A percentile compares a stretch with the other conserved stretches of the same genome.
Evolutionary conservation across 2,329 filamentous ascomycete species (phyloP).

Genomic region (Paraphaeosphaeria sporulosa): DNA sequence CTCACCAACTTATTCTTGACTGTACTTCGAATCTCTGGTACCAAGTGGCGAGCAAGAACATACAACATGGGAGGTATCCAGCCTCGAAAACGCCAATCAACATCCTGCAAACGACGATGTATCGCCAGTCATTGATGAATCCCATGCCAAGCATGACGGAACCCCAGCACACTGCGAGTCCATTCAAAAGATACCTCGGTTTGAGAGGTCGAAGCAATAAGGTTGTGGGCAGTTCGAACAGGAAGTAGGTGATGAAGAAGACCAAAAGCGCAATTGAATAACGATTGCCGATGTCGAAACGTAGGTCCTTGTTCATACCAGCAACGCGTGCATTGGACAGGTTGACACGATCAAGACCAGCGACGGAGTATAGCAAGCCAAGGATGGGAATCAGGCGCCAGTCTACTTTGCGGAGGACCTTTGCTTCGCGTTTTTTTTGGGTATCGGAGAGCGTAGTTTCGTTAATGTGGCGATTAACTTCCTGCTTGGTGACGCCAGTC

Average conservation of each 20-base stretch:
- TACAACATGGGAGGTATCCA: slow-evolving; percentile 45
- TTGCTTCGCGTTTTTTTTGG: slow-evolving; percentile 18
- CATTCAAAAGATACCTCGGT: slow-evolving; percentile 24
- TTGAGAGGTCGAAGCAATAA: slow-evolving; percentile 52
- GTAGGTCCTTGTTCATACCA: slow-evolving; percentile 56
- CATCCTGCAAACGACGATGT: slow-evolving; percentile 41
- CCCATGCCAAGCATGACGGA: slow-evolving; percentile 39
- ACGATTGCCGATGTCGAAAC: slow-evolving; percentile 51
- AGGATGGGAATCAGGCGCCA: slow-evolving; percentile 51
- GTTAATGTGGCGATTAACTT: neutral
- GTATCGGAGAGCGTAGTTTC: slow-evolving; percentile 16
- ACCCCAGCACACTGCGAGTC: slow-evolving; percentile 24
- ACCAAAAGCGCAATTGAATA: slow-evolving; percentile 60
- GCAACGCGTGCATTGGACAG: slow-evolving; percentile 51
- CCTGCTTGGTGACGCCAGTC: slow-evolving; percentile 2
- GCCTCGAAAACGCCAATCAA: slow-evolving; percentile 38
- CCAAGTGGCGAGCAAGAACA: slow-evolving; percentile 48
- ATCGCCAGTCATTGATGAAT: slow-evolving; percentile 40
- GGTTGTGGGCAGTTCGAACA: slow-evolving; percentile 61
- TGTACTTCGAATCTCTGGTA: slow-evolving; percentile 49
- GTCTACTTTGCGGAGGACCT: slow-evolving; percentile 40
- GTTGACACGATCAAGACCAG: slow-evolving; percentile 51
- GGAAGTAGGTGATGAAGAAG: slow-evolving; percentile 61
- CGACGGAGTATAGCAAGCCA: slow-evolving; percentile 50
- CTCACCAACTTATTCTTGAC: slow-evolving; percentile 33